These are phyloP conservation scores for Eustoma russellianum DNA, from an alignment of 257 asterid species.

Conservation along the genomic window DNA sequence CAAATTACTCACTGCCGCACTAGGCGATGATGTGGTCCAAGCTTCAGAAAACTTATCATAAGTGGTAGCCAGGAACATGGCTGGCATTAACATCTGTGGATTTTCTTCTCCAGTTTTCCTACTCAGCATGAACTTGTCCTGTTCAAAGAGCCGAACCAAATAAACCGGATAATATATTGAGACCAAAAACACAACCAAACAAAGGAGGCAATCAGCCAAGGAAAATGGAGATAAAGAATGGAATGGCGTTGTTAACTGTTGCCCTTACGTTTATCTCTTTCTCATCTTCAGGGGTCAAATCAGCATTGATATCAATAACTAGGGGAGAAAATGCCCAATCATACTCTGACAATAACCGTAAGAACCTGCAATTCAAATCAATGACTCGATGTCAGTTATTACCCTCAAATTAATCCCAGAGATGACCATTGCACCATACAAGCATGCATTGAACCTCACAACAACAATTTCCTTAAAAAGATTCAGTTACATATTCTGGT, in stretches of 20 bases:
- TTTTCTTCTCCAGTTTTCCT: conserved; percentile 50
- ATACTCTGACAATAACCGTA: conserved; percentile 65
- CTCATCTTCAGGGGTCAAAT: conserved; percentile 60
- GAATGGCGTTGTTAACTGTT: background rate
- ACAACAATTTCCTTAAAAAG: too few relatives aligned
- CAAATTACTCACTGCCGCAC: conserved; percentile 50
- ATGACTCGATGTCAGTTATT: conserved; percentile 1
- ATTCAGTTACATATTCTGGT: too few relatives aligned
- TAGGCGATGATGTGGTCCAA: conserved; percentile 75
- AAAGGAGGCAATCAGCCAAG: background rate
- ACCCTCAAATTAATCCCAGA: conserved; percentile 1
- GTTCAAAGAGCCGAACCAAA: conserved; percentile 14
- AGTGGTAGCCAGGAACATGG: conserved; percentile 76
- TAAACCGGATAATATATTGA: conserved; percentile 4
- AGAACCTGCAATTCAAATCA: conserved; percentile 49
- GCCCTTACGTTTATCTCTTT: conserved; percentile 63
- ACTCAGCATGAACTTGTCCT: conserved; percentile 61
- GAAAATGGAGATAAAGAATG: background rate
- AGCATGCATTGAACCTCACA: too few relatives aligned
- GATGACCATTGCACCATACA: background rate
- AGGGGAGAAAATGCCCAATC: conserved; percentile 90
- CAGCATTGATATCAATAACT: conserved; percentile 75
- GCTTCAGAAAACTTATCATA: conserved; percentile 83
- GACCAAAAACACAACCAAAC: conserved; percentile 1
- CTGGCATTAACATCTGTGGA: conserved; percentile 36